phyloP scores from a whole-genome alignment of 2,329 filamentous ascomycete species.

The Sporothrix globosa region DNA sequence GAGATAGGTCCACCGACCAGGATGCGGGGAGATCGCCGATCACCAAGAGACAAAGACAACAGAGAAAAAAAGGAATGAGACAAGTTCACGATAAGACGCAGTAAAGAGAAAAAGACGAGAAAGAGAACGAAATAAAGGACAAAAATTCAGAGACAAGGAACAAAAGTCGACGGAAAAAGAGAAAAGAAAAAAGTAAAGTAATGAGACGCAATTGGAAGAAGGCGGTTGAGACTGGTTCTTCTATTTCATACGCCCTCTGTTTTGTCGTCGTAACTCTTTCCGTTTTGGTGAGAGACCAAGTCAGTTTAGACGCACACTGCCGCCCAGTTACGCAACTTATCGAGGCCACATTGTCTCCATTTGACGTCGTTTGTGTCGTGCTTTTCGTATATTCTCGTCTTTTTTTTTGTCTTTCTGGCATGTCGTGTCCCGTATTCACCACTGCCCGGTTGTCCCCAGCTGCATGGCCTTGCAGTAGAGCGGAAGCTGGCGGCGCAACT shows the following conservation, averaged over 20 bases:
- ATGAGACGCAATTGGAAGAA: neutral
- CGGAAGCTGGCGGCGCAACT: neutral
- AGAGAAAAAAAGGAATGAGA: no score
- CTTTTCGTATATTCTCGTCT: no score
- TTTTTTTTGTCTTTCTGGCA: no score
- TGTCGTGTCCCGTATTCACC: conserved; percentile 6
- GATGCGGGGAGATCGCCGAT: conserved; percentile 6
- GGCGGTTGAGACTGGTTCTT: neutral
- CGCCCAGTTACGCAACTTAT: conserved; percentile 7
- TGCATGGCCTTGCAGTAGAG: conserved; percentile 1
- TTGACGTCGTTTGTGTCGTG: neutral
- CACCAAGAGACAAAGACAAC: conserved; percentile 16
- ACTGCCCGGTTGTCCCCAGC: neutral
- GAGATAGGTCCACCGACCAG: neutral
- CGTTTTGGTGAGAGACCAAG: neutral
- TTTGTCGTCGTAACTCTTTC: no score
- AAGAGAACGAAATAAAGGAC: neutral
- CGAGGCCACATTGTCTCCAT: neutral
- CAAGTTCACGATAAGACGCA: no score
- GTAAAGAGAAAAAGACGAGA: neutral
- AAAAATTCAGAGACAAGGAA: no score
- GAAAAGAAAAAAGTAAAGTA: neutral
- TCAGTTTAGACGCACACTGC: no score
- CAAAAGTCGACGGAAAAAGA: neutral
- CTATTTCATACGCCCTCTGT: neutral